Percentiles rank a stretch among this genome's conserved stretches.
phyloP scores from a whole-genome alignment of 2,329 filamentous ascomycete species.

The Nothophaeocryptopus gaeumannii region DNA sequence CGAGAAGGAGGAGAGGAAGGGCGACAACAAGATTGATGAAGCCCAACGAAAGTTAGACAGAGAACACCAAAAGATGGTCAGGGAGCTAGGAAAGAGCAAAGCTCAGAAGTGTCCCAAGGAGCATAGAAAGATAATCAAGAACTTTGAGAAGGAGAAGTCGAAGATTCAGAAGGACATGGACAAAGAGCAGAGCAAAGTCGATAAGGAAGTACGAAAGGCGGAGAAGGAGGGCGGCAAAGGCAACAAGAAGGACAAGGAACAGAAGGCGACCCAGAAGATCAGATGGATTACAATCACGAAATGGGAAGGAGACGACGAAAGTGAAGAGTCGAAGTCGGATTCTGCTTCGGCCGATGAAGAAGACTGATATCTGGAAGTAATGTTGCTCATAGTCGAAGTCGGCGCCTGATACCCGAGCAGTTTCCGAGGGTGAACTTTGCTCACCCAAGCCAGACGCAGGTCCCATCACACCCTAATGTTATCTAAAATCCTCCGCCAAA shows the following conservation, averaged over 20 bases:
- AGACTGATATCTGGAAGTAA: too few relatives aligned
- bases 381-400: too few relatives aligned
- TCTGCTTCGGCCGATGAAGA: too few relatives aligned
- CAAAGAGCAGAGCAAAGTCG: constrained; percentile 12
- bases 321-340: neutral
- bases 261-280: constrained; percentile 29
- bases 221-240: constrained; percentile 12
- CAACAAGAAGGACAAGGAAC: constrained; percentile 12
- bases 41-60: constrained; percentile 12
- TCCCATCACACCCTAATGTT: too few relatives aligned
- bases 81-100: constrained; percentile 2
- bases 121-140: constrained; percentile 2
- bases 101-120: constrained; percentile 5
- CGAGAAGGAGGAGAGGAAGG: constrained; percentile 9
- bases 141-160: constrained; percentile 13
- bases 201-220: constrained; percentile 6
- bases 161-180: constrained; percentile 12
- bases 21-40: constrained; percentile 19
- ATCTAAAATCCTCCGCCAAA: too few relatives aligned
- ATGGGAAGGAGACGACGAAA: constrained; percentile 9
- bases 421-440: too few relatives aligned
- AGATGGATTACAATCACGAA: constrained; percentile 28
- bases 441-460: too few relatives aligned
- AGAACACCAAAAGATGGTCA: constrained; percentile 4
- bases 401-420: too few relatives aligned